A percentile compares a stretch with the other conserved stretches of the same genome.
These are phyloP conservation scores for Chaetomium sp. DNA, from an alignment of 2,329 filamentous ascomycete genomes.

Conservation along the genomic window DNA sequence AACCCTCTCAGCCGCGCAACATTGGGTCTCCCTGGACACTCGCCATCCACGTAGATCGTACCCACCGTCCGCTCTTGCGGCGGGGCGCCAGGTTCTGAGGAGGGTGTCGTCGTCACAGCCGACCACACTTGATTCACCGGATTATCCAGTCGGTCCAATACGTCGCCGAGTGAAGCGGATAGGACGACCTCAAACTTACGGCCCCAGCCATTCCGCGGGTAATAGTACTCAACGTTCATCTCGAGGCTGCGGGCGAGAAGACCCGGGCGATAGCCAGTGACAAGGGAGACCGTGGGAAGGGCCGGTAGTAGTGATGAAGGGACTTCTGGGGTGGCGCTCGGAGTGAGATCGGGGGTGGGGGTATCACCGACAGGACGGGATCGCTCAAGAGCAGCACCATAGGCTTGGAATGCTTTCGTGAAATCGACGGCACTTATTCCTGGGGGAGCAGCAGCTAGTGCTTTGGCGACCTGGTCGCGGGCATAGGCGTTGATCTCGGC, in stretches of 20 bases:
- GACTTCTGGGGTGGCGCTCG: neutral
- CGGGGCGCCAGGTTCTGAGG: neutral
- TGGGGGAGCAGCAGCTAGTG: conserved; percentile 16
- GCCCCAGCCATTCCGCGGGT: conserved; percentile 19
- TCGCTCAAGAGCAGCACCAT: conserved; percentile 16
- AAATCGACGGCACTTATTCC: conserved; percentile 9
- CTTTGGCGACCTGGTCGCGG: conserved; percentile 18
- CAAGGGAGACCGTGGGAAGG: conserved; percentile 13
- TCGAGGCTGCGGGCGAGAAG: conserved; percentile 26
- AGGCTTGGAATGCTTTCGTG: conserved; percentile 17
- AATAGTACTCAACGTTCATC: conserved; percentile 27
- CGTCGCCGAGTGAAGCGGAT: conserved; percentile 14
- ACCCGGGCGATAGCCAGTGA: conserved; percentile 26
- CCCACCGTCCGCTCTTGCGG: conserved; percentile 23
- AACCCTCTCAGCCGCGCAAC: conserved; percentile 26
- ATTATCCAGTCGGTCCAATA: conserved; percentile 21
- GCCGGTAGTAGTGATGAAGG: neutral
- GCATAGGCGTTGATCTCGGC: conserved; percentile 19
- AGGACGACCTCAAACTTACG: conserved; percentile 23
- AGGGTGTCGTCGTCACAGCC: conserved; percentile 18
- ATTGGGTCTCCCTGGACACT: conserved; percentile 12
- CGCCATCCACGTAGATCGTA: conserved; percentile 26
- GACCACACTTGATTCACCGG: conserved; percentile 26
- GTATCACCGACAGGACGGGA: neutral
- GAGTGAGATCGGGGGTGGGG: neutral